Conservation (phyloP, 2,329 filamentous ascomycete genomes). For the Stachybotrys elegans region DNA sequence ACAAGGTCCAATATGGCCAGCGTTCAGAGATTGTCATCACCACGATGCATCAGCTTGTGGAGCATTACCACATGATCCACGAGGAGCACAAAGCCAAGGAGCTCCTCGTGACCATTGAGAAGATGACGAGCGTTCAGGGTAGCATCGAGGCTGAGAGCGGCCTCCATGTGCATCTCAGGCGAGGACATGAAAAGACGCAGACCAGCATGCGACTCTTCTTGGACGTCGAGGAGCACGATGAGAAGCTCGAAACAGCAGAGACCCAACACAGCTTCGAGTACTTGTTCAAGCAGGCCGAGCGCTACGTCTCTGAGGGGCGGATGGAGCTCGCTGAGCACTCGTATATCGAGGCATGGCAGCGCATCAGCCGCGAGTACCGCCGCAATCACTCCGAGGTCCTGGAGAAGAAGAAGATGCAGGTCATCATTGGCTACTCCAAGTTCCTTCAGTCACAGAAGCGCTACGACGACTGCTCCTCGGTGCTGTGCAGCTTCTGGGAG, state of each 20-base stretch:
- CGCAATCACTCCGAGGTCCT: conserved; percentile 34
- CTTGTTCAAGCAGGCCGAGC: conserved; percentile 24
- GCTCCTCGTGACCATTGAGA: conserved; percentile 11
- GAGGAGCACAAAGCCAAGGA: conserved; percentile 11
- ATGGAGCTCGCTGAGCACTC: conserved; percentile 34
- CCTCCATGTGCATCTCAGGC: conserved; percentile 22
- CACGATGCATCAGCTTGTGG: conserved; percentile 5
- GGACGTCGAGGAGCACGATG: conserved; percentile 33
- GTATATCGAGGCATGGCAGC: conserved; percentile 47
- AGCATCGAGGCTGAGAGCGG: conserved; percentile 16
- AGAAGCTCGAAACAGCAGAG: conserved; percentile 29
- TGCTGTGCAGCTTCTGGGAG: conserved; percentile 40
- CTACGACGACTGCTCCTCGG: conserved; percentile 35
- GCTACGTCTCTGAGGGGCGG: conserved; percentile 24
- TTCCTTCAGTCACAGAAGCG: conserved; percentile 41
- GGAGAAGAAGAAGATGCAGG: conserved; percentile 42
- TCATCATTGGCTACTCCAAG: conserved; percentile 38
- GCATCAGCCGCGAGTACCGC: conserved; percentile 40
- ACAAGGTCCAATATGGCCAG: conserved; percentile 11
- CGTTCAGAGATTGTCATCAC: conserved; percentile 9
- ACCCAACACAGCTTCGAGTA: conserved; percentile 5
- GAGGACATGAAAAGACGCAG: conserved; percentile 12
- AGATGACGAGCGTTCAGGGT: conserved; percentile 13
- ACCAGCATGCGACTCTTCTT: conserved; percentile 25
- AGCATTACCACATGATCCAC: conserved; percentile 8